These are phyloP conservation scores for Miamiensis avidus DNA, from an alignment of 169 alveolate genomes.

Conservation along the genomic window DNA sequence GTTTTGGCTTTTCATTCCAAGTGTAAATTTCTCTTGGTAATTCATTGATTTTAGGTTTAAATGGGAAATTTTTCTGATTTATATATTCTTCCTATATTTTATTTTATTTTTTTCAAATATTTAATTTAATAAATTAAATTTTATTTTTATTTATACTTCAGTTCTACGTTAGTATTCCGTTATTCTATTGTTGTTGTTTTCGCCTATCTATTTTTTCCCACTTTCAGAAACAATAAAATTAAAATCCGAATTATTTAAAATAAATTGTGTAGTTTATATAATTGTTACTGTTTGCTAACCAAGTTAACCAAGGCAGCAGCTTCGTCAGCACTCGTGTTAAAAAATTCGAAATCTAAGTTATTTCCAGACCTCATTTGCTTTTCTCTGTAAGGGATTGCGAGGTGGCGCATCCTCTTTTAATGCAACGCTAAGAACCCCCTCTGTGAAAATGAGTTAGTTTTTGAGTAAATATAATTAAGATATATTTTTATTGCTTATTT, in stretches of 20 bases:
- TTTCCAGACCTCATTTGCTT: no score
- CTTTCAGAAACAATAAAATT: no score
- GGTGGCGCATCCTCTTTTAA: no score
- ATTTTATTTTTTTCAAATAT: no score
- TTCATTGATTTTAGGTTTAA: constrained; percentile 30
- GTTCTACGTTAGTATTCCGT: background rate
- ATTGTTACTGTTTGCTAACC: background rate
- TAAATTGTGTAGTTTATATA: background rate
- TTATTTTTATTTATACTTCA: no score
- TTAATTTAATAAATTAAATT: no score
- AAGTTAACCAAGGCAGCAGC: background rate
- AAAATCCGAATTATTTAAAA: no score
- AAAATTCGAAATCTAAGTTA: background rate
- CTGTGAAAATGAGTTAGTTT: no score
- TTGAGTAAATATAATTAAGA: no score
- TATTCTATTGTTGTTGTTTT: background rate
- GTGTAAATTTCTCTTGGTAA: constrained; percentile 25
- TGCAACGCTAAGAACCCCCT: no score
- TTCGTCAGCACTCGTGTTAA: background rate
- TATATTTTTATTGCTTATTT: no score
- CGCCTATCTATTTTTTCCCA: background rate
- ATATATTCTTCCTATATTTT: constrained; percentile 21
- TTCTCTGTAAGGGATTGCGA: no score
- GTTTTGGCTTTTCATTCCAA: background rate
- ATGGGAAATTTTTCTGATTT: constrained; percentile 4